Percentiles rank a stretch among this genome's conserved stretches.
Conservation (phyloP, 331 rosid species). For the Pyracantha coccinea region DNA sequence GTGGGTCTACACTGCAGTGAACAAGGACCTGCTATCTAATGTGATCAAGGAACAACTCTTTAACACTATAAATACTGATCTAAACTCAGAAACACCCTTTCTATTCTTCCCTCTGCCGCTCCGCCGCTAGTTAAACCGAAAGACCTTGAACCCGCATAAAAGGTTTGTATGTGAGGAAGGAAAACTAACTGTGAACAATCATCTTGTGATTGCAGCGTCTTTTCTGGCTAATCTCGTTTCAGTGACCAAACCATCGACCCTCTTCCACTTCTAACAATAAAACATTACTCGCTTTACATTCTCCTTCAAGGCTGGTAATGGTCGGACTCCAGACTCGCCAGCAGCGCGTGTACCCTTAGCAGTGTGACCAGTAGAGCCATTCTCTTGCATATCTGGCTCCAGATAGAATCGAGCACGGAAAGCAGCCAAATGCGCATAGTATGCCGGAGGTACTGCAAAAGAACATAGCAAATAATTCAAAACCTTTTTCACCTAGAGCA, state of each 20-base stretch:
- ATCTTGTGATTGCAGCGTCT: constrained; percentile 20
- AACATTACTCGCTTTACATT: constrained; percentile 99
- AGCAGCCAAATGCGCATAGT: constrained; percentile 97
- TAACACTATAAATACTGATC: background rate
- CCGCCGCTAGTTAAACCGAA: background rate
- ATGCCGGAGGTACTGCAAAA: constrained; percentile 90
- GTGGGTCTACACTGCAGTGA: constrained; percentile 14
- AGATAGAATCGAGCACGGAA: constrained; percentile 97
- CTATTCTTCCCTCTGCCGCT: background rate
- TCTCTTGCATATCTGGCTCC: constrained; percentile 93
- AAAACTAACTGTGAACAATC: background rate
- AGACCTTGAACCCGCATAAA: constrained; percentile 1
- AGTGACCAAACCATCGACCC: constrained; percentile 16
- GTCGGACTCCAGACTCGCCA: constrained; percentile 78
- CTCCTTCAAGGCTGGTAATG: constrained; percentile 93
- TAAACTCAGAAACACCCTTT: constrained; percentile 12
- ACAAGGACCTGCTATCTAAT: constrained; percentile 6
- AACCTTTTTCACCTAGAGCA: background rate
- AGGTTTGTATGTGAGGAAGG: constrained; percentile 22
- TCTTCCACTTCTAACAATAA: constrained; percentile 54
- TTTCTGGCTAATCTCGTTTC: constrained; percentile 7
- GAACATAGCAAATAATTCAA: background rate
- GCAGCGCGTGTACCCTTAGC: constrained; percentile 43
- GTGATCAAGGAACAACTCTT: constrained; percentile 5
- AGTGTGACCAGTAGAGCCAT: constrained; percentile 44